Evolutionary conservation across 495 filamentous ascomycete species (phyloP).

Genomic region (Xylaria scruposa): DNA sequence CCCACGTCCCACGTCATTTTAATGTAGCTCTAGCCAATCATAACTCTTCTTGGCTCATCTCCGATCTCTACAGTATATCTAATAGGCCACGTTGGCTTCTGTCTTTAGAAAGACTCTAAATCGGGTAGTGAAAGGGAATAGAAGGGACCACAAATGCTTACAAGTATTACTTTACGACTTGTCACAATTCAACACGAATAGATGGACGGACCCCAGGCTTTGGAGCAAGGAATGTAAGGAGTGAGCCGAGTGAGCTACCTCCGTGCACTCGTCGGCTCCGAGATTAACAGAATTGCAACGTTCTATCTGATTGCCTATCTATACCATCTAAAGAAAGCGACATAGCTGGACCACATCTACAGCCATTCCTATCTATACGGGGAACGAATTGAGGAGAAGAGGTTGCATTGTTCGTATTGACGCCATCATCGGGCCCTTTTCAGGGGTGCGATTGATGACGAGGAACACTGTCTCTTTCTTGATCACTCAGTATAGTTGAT

Average conservation of each 20-base stretch:
- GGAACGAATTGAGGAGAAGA: not conserved
- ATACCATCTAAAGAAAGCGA: not conserved
- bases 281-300: not conserved
- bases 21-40: not conserved
- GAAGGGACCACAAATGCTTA: not conserved
- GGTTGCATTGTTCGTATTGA: not conserved
- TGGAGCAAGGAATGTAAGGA: not conserved
- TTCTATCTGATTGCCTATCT: not conserved
- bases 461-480: constrained; percentile 3
- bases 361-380: not conserved
- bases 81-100: not conserved
- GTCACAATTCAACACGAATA: not conserved
- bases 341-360: not conserved
- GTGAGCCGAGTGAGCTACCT: no score
- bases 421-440: not conserved
- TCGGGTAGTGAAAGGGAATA: not conserved
- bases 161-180: not conserved
- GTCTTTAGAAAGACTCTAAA: not conserved
- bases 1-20: constrained; percentile 20
- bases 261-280: not conserved
- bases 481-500: not conserved
- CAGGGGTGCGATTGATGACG: not conserved
- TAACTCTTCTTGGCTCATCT: not conserved
- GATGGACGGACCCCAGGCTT: not conserved
- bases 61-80: not conserved